Conservation (phyloP, 2,329 filamentous ascomycete species). For the Aspergillus sp. region DNA sequence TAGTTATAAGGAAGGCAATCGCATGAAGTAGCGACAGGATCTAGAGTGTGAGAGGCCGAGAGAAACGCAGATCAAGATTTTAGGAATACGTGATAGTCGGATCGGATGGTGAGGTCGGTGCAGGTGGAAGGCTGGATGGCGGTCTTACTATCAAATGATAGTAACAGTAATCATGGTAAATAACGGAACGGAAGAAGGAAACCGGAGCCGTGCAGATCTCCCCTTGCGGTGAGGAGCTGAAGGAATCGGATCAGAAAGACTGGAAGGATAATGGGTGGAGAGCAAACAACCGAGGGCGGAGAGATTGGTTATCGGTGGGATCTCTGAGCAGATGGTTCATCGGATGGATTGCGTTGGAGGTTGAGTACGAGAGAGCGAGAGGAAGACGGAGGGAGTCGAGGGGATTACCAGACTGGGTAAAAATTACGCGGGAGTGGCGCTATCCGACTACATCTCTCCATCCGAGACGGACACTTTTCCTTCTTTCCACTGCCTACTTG, state of each 20-base stretch:
- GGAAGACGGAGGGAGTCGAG: background rate
- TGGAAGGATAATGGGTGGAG: constrained; percentile 7
- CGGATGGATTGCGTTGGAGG: too few species aligned
- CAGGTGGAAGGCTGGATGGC: too few species aligned
- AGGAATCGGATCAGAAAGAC: background rate
- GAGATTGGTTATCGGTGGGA: background rate
- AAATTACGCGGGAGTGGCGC: constrained; percentile 1
- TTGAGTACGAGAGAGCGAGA: background rate
- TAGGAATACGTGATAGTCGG: background rate
- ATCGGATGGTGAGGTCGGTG: background rate
- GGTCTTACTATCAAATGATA: too few species aligned
- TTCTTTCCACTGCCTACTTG: too few species aligned
- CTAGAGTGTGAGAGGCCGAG: background rate
- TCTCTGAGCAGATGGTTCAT: too few species aligned
- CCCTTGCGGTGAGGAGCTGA: background rate
- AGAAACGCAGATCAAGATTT: background rate
- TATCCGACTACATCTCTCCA: constrained; percentile 1
- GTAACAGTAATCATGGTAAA: background rate
- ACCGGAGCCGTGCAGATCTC: background rate
- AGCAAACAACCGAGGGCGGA: constrained; percentile 18
- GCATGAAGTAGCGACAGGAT: background rate
- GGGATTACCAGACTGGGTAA: background rate
- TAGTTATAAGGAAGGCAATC: background rate
- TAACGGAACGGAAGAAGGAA: background rate
- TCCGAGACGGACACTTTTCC: background rate